Percentiles rank a stretch among this genome's conserved stretches.
These are phyloP conservation scores for Macrolepiota albuminosa DNA, from an alignment of 768 basidiomycete genomes.

Conservation along the genomic window DNA sequence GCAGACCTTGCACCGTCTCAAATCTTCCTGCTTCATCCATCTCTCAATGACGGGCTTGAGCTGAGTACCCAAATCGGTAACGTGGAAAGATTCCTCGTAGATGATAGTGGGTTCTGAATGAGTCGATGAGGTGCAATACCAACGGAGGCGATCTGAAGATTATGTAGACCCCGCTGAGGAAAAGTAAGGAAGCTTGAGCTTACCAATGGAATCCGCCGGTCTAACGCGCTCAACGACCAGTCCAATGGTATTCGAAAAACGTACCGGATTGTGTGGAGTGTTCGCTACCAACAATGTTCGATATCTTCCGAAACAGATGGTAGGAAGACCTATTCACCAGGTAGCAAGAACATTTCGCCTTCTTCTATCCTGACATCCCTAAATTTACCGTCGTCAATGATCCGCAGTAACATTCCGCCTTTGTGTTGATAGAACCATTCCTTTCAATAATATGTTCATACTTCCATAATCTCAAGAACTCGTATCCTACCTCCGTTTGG, in stretches of 20 bases:
- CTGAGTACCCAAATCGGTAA: slow-evolving; percentile 88
- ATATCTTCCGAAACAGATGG: not conserved
- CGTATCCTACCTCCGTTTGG: slow-evolving; percentile 72
- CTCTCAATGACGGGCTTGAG: slow-evolving; percentile 85
- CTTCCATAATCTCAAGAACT: not conserved
- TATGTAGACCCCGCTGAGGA: not conserved
- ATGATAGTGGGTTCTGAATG: slow-evolving; percentile 72
- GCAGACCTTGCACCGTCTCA: slow-evolving; percentile 32
- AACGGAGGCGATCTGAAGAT: slow-evolving; percentile 76
- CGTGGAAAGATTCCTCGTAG: slow-evolving; percentile 81
- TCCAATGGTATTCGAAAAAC: slow-evolving; percentile 87
- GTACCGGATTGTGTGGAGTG: slow-evolving; percentile 93
- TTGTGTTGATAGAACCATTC: slow-evolving; percentile 99
- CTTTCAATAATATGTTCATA: slow-evolving; percentile 66
- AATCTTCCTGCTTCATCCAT: slow-evolving; percentile 84
- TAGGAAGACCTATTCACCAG: slow-evolving; percentile 48
- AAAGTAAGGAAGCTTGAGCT: slow-evolving; percentile 15
- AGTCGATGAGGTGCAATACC: slow-evolving; percentile 55
- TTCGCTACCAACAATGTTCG: slow-evolving; percentile 50
- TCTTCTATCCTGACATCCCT: slow-evolving; percentile 87
- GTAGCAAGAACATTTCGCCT: slow-evolving; percentile 95
- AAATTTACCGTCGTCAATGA: slow-evolving; percentile 77
- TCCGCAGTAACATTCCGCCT: slow-evolving; percentile 86
- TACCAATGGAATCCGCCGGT: slow-evolving; percentile 71
- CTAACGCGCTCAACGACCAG: slow-evolving; percentile 86